A percentile compares a stretch with the other conserved stretches of the same genome.
These are phyloP conservation scores for Neurospora africana DNA, from an alignment of 495 filamentous ascomycete genomes.

Conservation along the genomic window DNA sequence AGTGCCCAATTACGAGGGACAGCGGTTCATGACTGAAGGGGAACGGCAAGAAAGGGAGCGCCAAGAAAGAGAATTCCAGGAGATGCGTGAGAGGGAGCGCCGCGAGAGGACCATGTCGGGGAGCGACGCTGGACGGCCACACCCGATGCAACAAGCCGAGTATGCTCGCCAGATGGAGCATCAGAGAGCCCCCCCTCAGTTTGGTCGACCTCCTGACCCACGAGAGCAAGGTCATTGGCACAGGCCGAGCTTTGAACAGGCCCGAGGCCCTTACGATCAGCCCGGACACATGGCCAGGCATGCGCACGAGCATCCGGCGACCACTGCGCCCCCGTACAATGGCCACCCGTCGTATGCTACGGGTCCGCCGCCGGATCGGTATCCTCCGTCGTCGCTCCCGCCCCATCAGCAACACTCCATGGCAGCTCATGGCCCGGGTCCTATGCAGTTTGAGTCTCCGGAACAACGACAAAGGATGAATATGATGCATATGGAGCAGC, in stretches of 20 bases:
- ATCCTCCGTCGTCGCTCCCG: conserved; percentile 31
- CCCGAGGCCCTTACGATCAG: conserved; percentile 30
- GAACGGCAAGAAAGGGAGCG: conserved; percentile 29
- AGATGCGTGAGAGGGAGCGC: conserved; percentile 14
- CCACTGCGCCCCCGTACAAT: conserved; percentile 30
- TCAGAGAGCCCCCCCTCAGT: conserved; percentile 19
- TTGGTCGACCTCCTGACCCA: conserved; percentile 31
- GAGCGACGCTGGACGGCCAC: conserved; percentile 16
- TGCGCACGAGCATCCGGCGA: conserved; percentile 30
- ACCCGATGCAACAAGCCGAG: conserved; percentile 18
- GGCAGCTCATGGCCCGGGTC: conserved; percentile 25
- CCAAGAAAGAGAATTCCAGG: conserved; percentile 16
- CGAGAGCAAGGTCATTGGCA: conserved; percentile 36
- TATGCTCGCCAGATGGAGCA: conserved; percentile 25
- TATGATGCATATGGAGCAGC: conserved; percentile 21
- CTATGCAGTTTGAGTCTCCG: conserved; percentile 38
- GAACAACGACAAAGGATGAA: conserved; percentile 34
- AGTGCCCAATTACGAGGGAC: conserved; percentile 28
- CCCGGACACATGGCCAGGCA: conserved; percentile 29
- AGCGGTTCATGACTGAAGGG: conserved; percentile 22
- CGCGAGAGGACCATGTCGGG: conserved; percentile 31
- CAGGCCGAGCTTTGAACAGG: conserved; percentile 30
- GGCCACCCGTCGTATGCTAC: conserved; percentile 37
- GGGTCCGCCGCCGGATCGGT: conserved; percentile 35
- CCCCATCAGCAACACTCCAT: conserved; percentile 28